These are phyloP conservation scores for Drechslerella dactyloides DNA, from an alignment of 2,329 filamentous ascomycete genomes.

Conservation along the genomic window DNA sequence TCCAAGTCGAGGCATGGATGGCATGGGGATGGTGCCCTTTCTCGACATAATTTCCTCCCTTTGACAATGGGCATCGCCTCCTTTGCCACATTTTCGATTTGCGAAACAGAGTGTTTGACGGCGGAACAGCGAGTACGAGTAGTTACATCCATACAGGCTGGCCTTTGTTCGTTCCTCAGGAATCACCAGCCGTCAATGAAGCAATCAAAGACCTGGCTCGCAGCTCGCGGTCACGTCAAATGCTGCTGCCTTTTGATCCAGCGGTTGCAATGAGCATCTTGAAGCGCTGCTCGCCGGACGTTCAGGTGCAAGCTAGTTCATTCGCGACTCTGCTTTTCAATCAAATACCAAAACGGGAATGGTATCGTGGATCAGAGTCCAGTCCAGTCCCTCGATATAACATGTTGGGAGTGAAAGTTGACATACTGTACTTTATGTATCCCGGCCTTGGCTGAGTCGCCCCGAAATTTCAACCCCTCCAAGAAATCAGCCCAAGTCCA, in stretches of 20 bases:
- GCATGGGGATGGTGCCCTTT: conserved; percentile 21
- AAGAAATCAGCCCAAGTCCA: neutral
- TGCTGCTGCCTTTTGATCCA: neutral
- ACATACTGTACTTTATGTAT: conserved; percentile 1
- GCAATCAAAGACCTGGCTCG: conserved; percentile 19
- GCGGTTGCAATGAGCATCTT: neutral
- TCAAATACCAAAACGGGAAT: conserved; percentile 5
- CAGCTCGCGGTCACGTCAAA: neutral
- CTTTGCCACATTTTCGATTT: conserved; percentile 41
- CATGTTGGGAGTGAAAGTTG: too few relatives aligned
- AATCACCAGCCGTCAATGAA: neutral
- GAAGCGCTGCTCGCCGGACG: too few relatives aligned
- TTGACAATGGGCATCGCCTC: conserved; percentile 40
- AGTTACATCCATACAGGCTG: neutral
- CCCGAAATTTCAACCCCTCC: neutral
- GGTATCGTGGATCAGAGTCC: conserved; percentile 21
- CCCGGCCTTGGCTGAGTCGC: conserved; percentile 1
- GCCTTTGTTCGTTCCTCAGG: conserved; percentile 18
- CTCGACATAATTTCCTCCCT: conserved; percentile 38
- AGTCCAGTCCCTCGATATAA: too few relatives aligned
- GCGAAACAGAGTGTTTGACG: conserved; percentile 29
- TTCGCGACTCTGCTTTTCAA: conserved; percentile 2
- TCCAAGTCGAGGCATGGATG: neutral
- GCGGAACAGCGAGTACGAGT: conserved; percentile 6
- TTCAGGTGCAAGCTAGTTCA: too few relatives aligned